Evolutionary conservation across 2,329 filamentous ascomycete genomes (phyloP), one percentile per base, ranked within the genome.

Genomic region (Sphaerulina musiva): DNA sequence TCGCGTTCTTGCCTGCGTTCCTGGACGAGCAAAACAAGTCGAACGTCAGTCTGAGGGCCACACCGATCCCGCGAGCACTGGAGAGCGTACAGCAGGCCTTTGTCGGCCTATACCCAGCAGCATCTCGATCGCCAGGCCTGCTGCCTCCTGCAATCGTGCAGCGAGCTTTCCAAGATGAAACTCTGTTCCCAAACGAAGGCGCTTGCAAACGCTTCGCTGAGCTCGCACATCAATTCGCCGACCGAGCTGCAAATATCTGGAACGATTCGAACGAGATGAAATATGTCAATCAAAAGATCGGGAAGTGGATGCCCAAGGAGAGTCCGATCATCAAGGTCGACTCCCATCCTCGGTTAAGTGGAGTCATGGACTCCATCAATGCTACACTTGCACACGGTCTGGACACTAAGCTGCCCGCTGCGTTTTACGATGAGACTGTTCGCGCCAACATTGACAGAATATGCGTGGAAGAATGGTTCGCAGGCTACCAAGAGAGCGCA

Each of bases 301-400:
- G 86, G 36, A 89, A 87, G 69, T 95, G 86, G 82, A 95, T 97
- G 87, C 89, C 89, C 0, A 78, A 82, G 6, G 78, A 78, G 44
- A 68, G 69, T 31, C 80, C 80, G 9, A 78, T 79, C 39, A 84
- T 96, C 7, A 87, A 86, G 26, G 88, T 97, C 7, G 90, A 96
- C 70, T 85, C 84, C 1, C 85, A 85, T 56, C 93, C 93, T 0
- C 80, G 91, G 43, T 77, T 97, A 10, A 90, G 84, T 5, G 93
- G 93, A 50, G 86, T 98, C 64, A 89, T 95, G 86, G 93, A 98
- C 72, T 93, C 89, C 0, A 80, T 97, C 66, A 97, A 96, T 68
- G 83, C 89, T 6, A 95, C 89, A 0, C 77, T 87, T 10, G 92
- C 91, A 2, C 93, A 97, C 68, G 89, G 88, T 0, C 81, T 86